These are phyloP conservation scores for Stagonosporopsis chrysanthemi DNA, from an alignment of 2,329 filamentous ascomycete species.

Conservation along the genomic window DNA sequence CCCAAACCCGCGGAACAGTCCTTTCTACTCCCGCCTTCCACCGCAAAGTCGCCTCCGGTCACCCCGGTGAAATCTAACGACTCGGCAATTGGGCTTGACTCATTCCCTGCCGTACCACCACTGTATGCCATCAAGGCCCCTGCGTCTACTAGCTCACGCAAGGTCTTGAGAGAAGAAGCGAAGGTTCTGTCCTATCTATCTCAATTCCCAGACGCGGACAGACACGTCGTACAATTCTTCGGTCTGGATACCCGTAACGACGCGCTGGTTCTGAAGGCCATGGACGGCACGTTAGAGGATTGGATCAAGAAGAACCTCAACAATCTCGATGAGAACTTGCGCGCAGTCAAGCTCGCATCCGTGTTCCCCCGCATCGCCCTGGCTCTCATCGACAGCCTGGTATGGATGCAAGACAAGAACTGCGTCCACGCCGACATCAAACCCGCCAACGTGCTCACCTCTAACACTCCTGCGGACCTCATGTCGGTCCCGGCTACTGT, in stretches of 20 bases:
- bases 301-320: slow-evolving; percentile 43
- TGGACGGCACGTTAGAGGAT: slow-evolving; percentile 44
- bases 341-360: slow-evolving; percentile 46
- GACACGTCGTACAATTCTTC: slow-evolving; percentile 45
- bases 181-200: slow-evolving; percentile 45
- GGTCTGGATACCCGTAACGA: slow-evolving; percentile 42
- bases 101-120: slow-evolving; percentile 22
- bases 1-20: slow-evolving; percentile 21
- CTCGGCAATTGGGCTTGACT: slow-evolving; percentile 18
- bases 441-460: slow-evolving; percentile 54
- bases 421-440: slow-evolving; percentile 58
- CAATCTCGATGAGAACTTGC: slow-evolving; percentile 31
- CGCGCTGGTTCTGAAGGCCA: slow-evolving; percentile 43
- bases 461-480: slow-evolving; percentile 28
- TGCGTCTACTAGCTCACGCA: slow-evolving; percentile 37
- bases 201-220: slow-evolving; percentile 28
- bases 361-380: slow-evolving; percentile 52
- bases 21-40: slow-evolving; percentile 9
- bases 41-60: slow-evolving; percentile 36
- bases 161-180: slow-evolving; percentile 43
- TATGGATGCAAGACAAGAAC: slow-evolving; percentile 51
- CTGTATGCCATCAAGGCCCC: slow-evolving; percentile 49
- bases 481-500: slow-evolving; percentile 30
- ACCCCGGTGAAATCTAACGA: slow-evolving; percentile 36
- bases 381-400: slow-evolving; percentile 51